These are phyloP conservation scores for Psilocybe cyanescens DNA, from an alignment of 768 basidiomycete genomes.

Conservation along the genomic window DNA sequence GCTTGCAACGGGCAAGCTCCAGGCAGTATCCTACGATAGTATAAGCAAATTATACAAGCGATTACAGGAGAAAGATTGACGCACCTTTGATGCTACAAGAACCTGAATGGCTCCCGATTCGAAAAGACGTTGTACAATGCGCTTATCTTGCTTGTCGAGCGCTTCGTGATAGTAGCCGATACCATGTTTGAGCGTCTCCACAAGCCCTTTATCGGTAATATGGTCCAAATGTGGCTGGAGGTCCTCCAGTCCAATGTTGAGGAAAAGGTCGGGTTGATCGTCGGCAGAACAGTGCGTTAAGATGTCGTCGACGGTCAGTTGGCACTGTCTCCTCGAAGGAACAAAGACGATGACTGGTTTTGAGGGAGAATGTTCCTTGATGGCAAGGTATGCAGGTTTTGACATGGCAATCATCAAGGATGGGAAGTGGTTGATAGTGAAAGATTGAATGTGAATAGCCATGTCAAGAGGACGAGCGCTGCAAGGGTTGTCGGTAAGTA, in stretches of 20 bases:
- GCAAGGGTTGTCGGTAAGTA: conserved; percentile 3
- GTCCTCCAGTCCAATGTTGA: conserved; percentile 84
- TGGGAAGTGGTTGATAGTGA: conserved; percentile 96
- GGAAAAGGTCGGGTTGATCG: conserved; percentile 81
- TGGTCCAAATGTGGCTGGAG: conserved; percentile 89
- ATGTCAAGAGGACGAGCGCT: conserved; percentile 96
- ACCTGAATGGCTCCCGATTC: conserved; percentile 95
- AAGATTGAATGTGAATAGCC: conserved; percentile 97
- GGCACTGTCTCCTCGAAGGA: conserved; percentile 90
- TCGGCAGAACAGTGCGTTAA: conserved; percentile 89
- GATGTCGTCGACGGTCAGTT: conserved; percentile 91
- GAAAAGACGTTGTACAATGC: conserved; percentile 91
- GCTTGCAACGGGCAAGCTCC: conserved; percentile 91
- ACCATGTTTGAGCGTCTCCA: conserved; percentile 85
- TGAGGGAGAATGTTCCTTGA: conserved; percentile 82
- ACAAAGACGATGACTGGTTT: conserved; percentile 95
- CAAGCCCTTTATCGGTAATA: conserved; percentile 73
- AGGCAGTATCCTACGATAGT: conserved; percentile 80
- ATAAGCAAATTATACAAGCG: background rate
- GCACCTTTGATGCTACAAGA: conserved; percentile 89
- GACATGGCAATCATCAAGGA: conserved; percentile 99
- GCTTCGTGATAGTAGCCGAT: conserved; percentile 97
- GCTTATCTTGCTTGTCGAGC: conserved; percentile 88
- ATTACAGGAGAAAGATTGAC: conserved; percentile 17
- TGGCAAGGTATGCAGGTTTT: conserved; percentile 94